Conservation (phyloP, 2,329 filamentous ascomycete species). For the Hymenoscyphus infarciens region DNA sequence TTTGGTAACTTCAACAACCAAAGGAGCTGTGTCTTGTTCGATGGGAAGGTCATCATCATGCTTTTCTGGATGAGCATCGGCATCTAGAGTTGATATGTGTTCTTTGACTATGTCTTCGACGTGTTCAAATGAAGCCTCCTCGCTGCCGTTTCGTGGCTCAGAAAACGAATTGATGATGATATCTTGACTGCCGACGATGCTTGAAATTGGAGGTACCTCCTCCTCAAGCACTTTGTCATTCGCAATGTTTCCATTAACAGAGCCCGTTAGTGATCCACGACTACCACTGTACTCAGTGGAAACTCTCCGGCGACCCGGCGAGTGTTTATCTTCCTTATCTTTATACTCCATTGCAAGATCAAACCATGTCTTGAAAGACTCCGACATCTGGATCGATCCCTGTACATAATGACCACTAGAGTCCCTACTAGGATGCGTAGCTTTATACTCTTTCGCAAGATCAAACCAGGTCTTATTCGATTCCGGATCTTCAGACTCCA, state of each 20-base stretch:
- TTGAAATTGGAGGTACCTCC: not conserved
- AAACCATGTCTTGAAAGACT: conserved; percentile 9
- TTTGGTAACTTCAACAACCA: not conserved
- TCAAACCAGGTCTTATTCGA: conserved; percentile 10
- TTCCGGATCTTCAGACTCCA: not conserved
- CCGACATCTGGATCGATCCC: not conserved
- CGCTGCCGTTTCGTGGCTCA: not conserved
- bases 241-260: not conserved
- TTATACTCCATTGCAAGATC: conserved; percentile 6
- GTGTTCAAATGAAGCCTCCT: not conserved
- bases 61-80: not conserved
- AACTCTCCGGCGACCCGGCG: not conserved
- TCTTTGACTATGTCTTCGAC: not conserved
- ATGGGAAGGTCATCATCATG: not conserved
- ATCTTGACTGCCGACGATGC: not conserved
- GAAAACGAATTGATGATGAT: not conserved
- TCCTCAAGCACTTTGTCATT: not conserved
- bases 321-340: too few species aligned
- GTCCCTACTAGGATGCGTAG: not conserved
- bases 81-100: not conserved
- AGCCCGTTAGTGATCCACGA: not conserved
- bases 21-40: not conserved
- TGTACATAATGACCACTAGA: not conserved
- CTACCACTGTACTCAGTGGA: not conserved
- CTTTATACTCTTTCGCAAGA: conserved; percentile 8